Conservation (phyloP, 164 flowering plant genomes). For the Chimonanthus salicifolius region DNA sequence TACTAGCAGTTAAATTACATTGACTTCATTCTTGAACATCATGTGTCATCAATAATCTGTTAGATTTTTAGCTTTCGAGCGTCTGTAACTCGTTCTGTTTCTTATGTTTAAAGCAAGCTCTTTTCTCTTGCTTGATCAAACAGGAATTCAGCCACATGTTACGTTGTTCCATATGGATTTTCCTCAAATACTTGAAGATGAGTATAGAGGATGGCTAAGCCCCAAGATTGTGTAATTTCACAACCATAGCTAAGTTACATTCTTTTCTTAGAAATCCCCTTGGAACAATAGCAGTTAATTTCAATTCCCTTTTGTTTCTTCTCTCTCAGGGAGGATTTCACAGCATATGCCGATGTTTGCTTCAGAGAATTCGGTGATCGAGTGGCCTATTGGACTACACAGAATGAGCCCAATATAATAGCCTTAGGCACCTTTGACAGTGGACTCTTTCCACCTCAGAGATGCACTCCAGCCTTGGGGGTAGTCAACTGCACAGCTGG, state of each 20-base stretch:
- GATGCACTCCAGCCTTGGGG: conserved; percentile 38
- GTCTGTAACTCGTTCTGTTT: neutral
- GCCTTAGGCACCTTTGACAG: conserved; percentile 26
- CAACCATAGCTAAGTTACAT: neutral
- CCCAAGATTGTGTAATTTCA: conserved; percentile 23
- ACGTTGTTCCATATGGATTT: conserved; percentile 25
- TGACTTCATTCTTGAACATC: too few relatives aligned
- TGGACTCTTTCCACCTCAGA: conserved; percentile 34
- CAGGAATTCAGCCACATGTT: conserved; percentile 31
- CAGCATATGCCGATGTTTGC: conserved; percentile 10
- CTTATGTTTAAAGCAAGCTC: too few relatives aligned
- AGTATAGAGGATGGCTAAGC: conserved; percentile 27
- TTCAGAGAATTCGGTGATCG: conserved; percentile 43
- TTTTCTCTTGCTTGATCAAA: too few relatives aligned
- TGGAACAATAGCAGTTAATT: neutral
- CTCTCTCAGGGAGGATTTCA: conserved; percentile 10
- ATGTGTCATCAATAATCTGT: too few relatives aligned
- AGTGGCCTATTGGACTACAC: conserved; percentile 47
- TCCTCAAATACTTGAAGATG: conserved; percentile 33
- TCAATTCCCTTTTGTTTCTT: neutral
- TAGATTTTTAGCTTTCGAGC: too few relatives aligned
- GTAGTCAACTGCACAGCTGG: conserved; percentile 28
- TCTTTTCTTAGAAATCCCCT: neutral
- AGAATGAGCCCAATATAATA: conserved; percentile 42
- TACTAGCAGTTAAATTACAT: too few relatives aligned